Percentiles rank a stretch among this genome's conserved stretches.
phyloP scores from a whole-genome alignment of 805 yeast genomes.

The Teunomyces pallodes region DNA sequence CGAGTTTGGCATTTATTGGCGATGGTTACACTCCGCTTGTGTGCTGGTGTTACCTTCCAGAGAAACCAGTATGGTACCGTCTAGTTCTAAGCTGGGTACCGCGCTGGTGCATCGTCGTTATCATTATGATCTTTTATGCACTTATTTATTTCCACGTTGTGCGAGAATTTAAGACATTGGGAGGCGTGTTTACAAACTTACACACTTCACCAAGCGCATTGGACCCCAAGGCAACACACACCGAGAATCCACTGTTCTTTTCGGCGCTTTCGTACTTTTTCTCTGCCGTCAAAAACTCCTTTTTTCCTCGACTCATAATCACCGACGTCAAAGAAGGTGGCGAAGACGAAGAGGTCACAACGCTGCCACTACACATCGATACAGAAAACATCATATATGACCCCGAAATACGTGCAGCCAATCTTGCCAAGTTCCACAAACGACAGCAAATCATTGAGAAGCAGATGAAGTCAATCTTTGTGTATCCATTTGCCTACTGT shows the following conservation, averaged over 20 bases:
- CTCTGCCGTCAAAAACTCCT: conserved; percentile 17
- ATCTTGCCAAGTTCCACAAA: conserved; percentile 57
- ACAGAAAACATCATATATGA: conserved; percentile 23
- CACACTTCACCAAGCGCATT: conserved; percentile 16
- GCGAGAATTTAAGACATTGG: conserved; percentile 55
- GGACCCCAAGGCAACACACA: conserved; percentile 10
- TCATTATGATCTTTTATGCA: conserved; percentile 63
- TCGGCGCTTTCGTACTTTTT: conserved; percentile 31
- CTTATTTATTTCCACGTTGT: conserved; percentile 72
- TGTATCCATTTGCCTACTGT: conserved; percentile 81
- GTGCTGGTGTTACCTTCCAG: conserved; percentile 79
- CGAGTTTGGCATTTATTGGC: conserved; percentile 67
- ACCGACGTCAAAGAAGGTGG: conserved; percentile 31
- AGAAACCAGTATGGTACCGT: conserved; percentile 69
- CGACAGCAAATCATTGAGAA: conserved; percentile 67
- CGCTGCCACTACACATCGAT: conserved; percentile 13
- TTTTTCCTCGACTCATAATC: conserved; percentile 27
- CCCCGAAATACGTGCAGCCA: conserved; percentile 54
- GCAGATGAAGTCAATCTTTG: conserved; percentile 75
- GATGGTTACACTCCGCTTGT: conserved; percentile 55
- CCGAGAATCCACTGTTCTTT: conserved; percentile 22
- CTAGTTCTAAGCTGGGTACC: conserved; percentile 79
- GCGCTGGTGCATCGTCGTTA: conserved; percentile 61
- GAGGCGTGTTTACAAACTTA: conserved; percentile 42
- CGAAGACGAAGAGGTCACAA: conserved; percentile 21